Evolutionary conservation across 768 basidiomycete species (phyloP), one percentile per base, ranked within the genome.

Genomic region (Dentipellis fragilis): DNA sequence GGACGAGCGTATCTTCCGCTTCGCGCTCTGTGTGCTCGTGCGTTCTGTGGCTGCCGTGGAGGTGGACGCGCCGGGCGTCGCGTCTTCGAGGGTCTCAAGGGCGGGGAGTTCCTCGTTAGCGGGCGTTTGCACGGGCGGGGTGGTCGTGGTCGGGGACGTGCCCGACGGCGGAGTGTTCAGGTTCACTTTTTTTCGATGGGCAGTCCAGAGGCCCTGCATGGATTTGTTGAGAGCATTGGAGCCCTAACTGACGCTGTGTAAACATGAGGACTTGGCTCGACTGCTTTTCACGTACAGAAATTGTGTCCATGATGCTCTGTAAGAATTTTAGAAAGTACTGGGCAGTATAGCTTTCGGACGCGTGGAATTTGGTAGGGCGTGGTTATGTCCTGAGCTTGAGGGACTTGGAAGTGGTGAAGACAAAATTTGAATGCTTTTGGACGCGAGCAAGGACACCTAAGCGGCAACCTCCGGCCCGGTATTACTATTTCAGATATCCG

Each of bases 171-270:
- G 10, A 1, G 72, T 58, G 58, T 90, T 90, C 54, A 89, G 70
- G 61, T 91, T 90, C 11, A 91, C 51, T 65, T 77, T 84, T n/a
- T 77, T 76, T 40, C 83, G 73, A 54, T 89, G 86, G 10, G 70
- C 74, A 0, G 84, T 80, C 89, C 89, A 91, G 17, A 88, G 75
- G 21, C 80, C 82, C 68, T 88, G 87, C 83, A 89, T 87, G 21
- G 86, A 87, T 55, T 77, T 74, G 69, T 91, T 91, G 62, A 91
- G 73, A 16, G 78, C 68, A 72, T 90, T 90, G 56, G 85, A 76
- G 54, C 79, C 83, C 86, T 89, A 65, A 70, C 83, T 85, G 72
- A 67, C 63, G 46, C 55, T 35, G 55, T 57, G 64, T 66, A 50
- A 69, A 55, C 29, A 45, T 57, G 35, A 12, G 22, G 16, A 21